Evolutionary conservation across 495 filamentous ascomycete species (phyloP), one percentile per base, ranked within the genome.

Genomic region (Extremus antarcticus): DNA sequence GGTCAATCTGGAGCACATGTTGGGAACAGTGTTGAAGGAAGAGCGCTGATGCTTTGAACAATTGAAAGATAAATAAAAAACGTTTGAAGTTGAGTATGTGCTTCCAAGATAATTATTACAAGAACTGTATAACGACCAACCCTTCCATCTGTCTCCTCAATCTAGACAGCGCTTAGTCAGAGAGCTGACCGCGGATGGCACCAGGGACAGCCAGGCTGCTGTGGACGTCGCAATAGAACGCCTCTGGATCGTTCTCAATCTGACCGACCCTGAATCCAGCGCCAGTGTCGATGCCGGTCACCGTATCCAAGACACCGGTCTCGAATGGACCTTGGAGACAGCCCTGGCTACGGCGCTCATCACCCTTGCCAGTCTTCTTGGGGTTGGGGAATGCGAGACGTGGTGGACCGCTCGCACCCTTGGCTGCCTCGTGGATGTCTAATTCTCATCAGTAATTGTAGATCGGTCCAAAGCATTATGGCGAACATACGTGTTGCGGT

Each of bases 311-410:
- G 17, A 75, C 41, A 20, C 72, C 72, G 10, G 71, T 73, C 19
- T 47, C 64, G 66, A 75, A 75, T 10, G 71, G 72, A 3, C 71
- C 71, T 38, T 47, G 61, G 15, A 69, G 22, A 58, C 72, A 74
- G 9, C 71, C 71, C n/a, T 63, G 47, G 51, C 63, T 65, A 53
- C 60, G 56, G 24, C 70, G 59, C 11, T 49, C 53, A 21, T 61
- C 53, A 19, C 54, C 63, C 25, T 65, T 54, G 8, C 58, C 67
- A 24, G 20, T 35, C 16, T 9, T 19, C 43, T 60, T 53, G 0
- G 71, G 71, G 51, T 73, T 75, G 40, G 71, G 68, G 63, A 75
- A 73, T 1, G 67, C 69, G 55, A 75, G 63, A 16, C 72, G 63
- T 17, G 70, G 70, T 16, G 69, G 69, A 11, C 68, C 65, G 25